Base-by-base conservation (phyloP, 1,139 yeast species). In the Yamadazyma atlantica region DNA sequence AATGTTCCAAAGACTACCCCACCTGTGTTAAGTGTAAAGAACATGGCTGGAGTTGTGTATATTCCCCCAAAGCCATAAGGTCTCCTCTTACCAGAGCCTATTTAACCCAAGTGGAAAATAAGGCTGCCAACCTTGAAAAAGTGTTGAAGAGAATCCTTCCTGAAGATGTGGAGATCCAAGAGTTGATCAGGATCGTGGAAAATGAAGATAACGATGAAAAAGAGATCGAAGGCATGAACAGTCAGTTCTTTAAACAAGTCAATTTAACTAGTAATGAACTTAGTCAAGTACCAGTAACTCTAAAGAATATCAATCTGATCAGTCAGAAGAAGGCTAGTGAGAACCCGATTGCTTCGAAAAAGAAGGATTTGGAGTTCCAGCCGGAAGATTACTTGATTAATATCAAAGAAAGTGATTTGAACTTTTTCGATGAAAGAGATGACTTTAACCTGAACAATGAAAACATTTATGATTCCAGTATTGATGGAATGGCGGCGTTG, bases 401-500 rank as follows among this genome's bases (percentile, higher is more conserved):
- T 34, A 48, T 53, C 31, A 50, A 50, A 36, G 47, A 50, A 16
- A 49, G 49, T 25, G 56, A 53, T 27, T 42, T 51, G 38, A 53
- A 51, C 30, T 50, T 34, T 16, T 53, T 45, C 35, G 58, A 53
- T 39, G 58, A 53, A 27, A 32, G 57, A 29, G 56, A 49, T 25
- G 53, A 53, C 25, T 36, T 36, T 11, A 35, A 25, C n/a, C 39
- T 29, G 15, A 40, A 39, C 10, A 36, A 44, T 4, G 42, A 43
- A 11, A 41, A 46, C 18, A 38, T 53, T 3, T 52, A 51, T 32
- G 55, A 51, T 34, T 51, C 56, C 2, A 51, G 54, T 40, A 49
- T 53, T 24, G 81, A 77, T 47, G 80, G 81, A 7, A 75, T 77
- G 81, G 80, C 79, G 0, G 79, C 79, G 1, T 48, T 57, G 14